A percentile compares a stretch with the other conserved stretches of the same genome.
These are phyloP conservation scores for Yueomyces sp. DNA, from an alignment of 1,139 yeast species.

Conservation along the genomic window DNA sequence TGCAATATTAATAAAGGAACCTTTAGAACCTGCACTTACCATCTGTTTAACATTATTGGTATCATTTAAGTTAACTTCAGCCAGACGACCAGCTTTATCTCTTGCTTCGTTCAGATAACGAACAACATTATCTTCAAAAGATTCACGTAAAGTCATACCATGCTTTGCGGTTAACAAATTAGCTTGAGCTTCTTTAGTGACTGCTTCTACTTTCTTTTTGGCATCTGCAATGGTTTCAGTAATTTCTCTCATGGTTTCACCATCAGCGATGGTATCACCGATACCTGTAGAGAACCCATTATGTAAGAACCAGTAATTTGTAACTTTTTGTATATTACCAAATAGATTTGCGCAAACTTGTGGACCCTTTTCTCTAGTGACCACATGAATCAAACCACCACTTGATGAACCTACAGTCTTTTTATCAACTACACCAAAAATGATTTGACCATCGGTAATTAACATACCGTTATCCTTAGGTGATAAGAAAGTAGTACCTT, in stretches of 20 bases:
- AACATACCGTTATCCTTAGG: slow-evolving; percentile 90
- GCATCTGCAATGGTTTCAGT: slow-evolving; percentile 90
- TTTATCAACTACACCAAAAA: slow-evolving; percentile 96
- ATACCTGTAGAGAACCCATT: slow-evolving; percentile 98
- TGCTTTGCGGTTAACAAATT: slow-evolving; percentile 88
- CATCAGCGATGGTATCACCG: slow-evolving; percentile 98
- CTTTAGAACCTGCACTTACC: slow-evolving; percentile 99
- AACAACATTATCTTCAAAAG: slow-evolving; percentile 94
- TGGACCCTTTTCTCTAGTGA: slow-evolving; percentile 95
- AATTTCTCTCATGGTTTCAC: slow-evolving; percentile 87
- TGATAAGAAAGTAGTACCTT: slow-evolving; percentile 69
- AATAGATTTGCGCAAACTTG: slow-evolving; percentile 79
- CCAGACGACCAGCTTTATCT: slow-evolving; percentile 98
- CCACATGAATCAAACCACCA: slow-evolving; percentile 95
- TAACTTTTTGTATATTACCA: slow-evolving; percentile 89
- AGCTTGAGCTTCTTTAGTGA: slow-evolving; percentile 81
- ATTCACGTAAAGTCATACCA: slow-evolving; percentile 98
- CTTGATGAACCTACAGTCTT: slow-evolving; percentile 97
- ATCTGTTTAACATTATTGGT: slow-evolving; percentile 94
- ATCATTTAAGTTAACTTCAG: slow-evolving; percentile 91
- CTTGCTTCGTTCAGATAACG: slow-evolving; percentile 95
- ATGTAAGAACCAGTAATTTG: slow-evolving; percentile 91
- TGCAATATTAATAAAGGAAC: slow-evolving; percentile 96
- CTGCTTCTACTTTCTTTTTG: slow-evolving; percentile 83
- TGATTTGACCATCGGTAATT: slow-evolving; percentile 81